Evolutionary conservation across 2,329 filamentous ascomycete species (phyloP), one percentile per base, ranked within the genome.

Genomic region (Ascochyta koolunga): DNA sequence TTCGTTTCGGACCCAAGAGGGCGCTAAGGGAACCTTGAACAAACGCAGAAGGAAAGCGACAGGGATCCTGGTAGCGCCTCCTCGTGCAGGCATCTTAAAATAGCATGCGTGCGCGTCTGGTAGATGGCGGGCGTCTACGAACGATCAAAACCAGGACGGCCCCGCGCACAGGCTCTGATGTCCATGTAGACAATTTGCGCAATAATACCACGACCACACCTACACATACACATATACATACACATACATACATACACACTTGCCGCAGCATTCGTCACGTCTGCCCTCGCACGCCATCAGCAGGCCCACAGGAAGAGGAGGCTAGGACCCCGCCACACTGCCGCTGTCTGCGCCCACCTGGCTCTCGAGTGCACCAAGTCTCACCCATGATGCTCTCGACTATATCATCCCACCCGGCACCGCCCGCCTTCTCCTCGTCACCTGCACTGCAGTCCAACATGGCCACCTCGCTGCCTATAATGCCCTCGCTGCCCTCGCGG

Each of bases 401-500:
- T 37, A 63, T 73, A 62, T 69, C 71, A 59, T 67, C 70, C 55
- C 65, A 68, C 60, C 62, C 69, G 22, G 67, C 68, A 61, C 56
- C 68, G 50, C 62, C 65, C 55, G 50, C 64, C 39, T 60, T 62
- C 55, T 44, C 58, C 37, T 45, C 64, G 61, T 69, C 67, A 67
- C 61, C 70, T 68, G 65, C 62, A 44, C 64, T 59, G 39, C 66
- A 64, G 52, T 46, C 69, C 62, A 69, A 66, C 64, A 77, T 74
- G 73, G 76, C 76, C 59, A 70, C 78, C 71, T 76, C 77, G 64
- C 73, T 80, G 59, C 74, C 78, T 69, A 76, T 80, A 74, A 69
- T 75, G 31, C n/a, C 31, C 27, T 27, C 24, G 24, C 24, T 7
- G 72, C 65, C 72, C 50, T 64, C 66, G 46, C 66, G 65, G 50